Percentiles rank a stretch among this genome's conserved stretches.
These are phyloP conservation scores for Gamsiella multidivaricata DNA, from an alignment of 192 early-diverging fungal species.

Conservation along the genomic window DNA sequence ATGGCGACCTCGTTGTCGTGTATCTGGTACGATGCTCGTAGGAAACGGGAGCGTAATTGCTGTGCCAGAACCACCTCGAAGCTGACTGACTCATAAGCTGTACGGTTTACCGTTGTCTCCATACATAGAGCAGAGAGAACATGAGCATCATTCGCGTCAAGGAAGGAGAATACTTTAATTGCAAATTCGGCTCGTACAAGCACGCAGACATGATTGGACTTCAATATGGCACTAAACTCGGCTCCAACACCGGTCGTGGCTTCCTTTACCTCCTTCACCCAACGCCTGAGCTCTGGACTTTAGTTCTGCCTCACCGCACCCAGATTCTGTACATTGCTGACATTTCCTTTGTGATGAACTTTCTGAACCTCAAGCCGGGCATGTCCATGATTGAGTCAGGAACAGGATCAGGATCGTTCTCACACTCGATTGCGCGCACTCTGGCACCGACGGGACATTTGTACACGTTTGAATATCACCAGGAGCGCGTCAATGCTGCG, in stretches of 20 bases:
- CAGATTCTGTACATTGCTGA: constrained; percentile 97
- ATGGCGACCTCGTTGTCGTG: constrained; percentile 82
- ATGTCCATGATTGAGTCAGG: constrained; percentile 88
- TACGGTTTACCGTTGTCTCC: background rate
- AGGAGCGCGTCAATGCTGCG: constrained; percentile 75
- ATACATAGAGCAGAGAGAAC: constrained; percentile 71
- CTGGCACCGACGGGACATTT: constrained; percentile 88
- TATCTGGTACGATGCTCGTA: constrained; percentile 80
- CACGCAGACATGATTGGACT: constrained; percentile 90
- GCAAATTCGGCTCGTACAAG: constrained; percentile 82
- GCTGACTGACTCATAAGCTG: too few relatives aligned
- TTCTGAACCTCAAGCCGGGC: constrained; percentile 88
- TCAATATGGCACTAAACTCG: constrained; percentile 83
- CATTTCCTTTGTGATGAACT: constrained; percentile 88
- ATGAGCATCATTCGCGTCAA: constrained; percentile 74
- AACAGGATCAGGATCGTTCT: constrained; percentile 97
- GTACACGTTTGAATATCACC: constrained; percentile 96
- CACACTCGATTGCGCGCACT: constrained; percentile 91
- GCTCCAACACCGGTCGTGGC: constrained; percentile 71
- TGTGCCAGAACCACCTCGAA: too few relatives aligned
- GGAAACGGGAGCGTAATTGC: too few relatives aligned
- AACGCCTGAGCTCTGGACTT: constrained; percentile 97
- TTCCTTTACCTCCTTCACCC: constrained; percentile 90
- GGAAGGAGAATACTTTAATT: constrained; percentile 72
- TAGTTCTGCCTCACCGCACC: constrained; percentile 91